Percentiles rank a stretch among this genome's conserved stretches.
phyloP scores from a whole-genome alignment of 2,329 filamentous ascomycete genomes.

The Fusarium sp. region DNA sequence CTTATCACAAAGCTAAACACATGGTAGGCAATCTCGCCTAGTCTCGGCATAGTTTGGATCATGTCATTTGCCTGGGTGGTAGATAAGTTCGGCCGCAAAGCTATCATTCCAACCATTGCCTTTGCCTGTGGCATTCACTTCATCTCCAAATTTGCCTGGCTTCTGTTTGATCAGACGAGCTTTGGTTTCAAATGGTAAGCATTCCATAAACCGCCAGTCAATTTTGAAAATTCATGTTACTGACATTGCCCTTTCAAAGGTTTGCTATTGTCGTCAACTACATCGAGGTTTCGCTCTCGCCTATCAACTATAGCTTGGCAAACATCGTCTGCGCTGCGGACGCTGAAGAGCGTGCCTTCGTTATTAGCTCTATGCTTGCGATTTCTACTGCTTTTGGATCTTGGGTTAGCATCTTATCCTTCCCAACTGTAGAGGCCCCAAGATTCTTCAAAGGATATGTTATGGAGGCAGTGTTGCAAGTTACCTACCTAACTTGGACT shows the following conservation, averaged over 20 bases:
- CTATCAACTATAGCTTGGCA: conserved; percentile 7
- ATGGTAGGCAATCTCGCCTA: background rate
- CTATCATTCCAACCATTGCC: background rate
- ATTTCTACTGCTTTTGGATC: conserved; percentile 50
- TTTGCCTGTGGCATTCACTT: conserved; percentile 2
- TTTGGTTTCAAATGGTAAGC: conserved; percentile 5
- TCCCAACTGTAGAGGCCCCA: conserved; percentile 45
- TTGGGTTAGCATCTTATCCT: conserved; percentile 48
- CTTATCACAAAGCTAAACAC: background rate
- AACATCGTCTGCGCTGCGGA: conserved; percentile 2
- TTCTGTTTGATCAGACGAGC: background rate
- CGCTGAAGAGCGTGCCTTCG: conserved; percentile 5
- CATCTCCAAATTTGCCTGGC: conserved; percentile 8
- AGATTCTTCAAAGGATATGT: conserved; percentile 43
- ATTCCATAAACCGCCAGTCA: background rate
- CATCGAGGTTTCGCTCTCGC: conserved; percentile 5
- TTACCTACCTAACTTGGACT: conserved; percentile 21
- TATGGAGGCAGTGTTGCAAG: conserved; percentile 21
- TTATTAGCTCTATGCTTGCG: conserved; percentile 48
- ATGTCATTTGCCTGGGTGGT: background rate
- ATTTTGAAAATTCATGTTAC: background rate
- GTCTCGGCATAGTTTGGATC: conserved; percentile 1
- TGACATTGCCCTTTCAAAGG: background rate
- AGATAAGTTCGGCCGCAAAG: background rate
- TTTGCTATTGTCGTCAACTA: background rate